Percentiles rank a stretch among this genome's conserved stretches.
These are phyloP conservation scores for Melastoma candidum DNA, from an alignment of 441 rosid species.

Conservation along the genomic window DNA sequence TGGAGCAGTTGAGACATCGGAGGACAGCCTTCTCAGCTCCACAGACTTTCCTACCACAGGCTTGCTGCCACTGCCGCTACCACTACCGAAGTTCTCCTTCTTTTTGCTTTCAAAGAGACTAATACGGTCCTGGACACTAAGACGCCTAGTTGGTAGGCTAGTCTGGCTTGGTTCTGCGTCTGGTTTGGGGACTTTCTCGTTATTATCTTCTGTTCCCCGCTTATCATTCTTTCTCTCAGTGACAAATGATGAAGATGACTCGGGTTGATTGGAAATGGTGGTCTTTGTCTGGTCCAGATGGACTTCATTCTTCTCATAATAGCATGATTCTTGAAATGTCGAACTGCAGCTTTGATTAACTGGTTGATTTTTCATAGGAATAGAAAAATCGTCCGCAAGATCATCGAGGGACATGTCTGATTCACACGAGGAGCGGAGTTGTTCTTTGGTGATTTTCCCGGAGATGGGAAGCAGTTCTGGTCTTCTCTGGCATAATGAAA, in stretches of 20 bases:
- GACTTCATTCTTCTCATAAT: slow-evolving; percentile 23
- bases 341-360: slow-evolving; percentile 23
- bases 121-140: slow-evolving; percentile 98
- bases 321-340: slow-evolving; percentile 28
- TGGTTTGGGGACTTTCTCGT: slow-evolving; percentile 21
- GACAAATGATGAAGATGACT: slow-evolving; percentile 17
- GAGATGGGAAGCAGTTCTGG: slow-evolving; percentile 55
- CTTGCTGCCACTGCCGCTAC: slow-evolving; percentile 34
- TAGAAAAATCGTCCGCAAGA: slow-evolving; percentile 42
- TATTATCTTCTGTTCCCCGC: slow-evolving; percentile 35
- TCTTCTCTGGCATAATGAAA: slow-evolving; percentile 70
- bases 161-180: slow-evolving; percentile 43
- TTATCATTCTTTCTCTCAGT: slow-evolving; percentile 18
- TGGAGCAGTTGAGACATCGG: slow-evolving; percentile 60
- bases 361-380: slow-evolving; percentile 29
- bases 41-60: slow-evolving; percentile 48
- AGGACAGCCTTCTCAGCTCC: slow-evolving; percentile 88
- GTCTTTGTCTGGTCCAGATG: slow-evolving; percentile 29
- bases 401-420: slow-evolving; percentile 98
- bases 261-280: slow-evolving; percentile 22
- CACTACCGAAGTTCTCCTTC: slow-evolving; percentile 52
- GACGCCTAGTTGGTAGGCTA: slow-evolving; percentile 64
- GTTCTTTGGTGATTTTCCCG: slow-evolving; percentile 51
- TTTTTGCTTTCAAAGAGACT: slow-evolving; percentile 90
- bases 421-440: slow-evolving; percentile 70